Base-by-base conservation (phyloP, 768 basidiomycete genomes). In the Hygrophorus pudorinus region DNA sequence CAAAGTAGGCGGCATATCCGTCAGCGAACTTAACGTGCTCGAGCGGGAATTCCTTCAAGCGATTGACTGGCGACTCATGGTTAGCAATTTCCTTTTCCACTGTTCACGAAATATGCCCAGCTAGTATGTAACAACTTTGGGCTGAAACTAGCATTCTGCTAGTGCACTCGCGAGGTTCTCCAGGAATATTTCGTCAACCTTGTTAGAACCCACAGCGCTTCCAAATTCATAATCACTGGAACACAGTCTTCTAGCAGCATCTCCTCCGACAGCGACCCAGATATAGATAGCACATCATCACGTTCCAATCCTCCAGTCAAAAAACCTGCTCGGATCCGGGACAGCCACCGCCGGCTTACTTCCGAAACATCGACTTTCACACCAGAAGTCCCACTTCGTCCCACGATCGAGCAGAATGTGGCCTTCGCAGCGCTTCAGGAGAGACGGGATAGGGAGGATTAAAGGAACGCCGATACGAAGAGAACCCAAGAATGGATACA, bases 181-280 rank as follows among this genome's bases (percentile, higher is more conserved):
- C 87, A 96, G 63, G 81, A 89, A 56, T 97, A 94, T 65, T 96
- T 94, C 69, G 71, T 86, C 66, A 94, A 87, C 59, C 85, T 97
- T 57, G 85, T 92, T 47, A 78, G 85, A 45, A 88, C 89, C 9
- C 84, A 93, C 60, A 83, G 78, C 59, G 65, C 65, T 17, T 78
- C 76, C 48, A 64, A 61, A 46, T 86, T 71, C 56, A 61, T 66
- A 49, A 71, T 83, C 54, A 61, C 61, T 28, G 75, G 76, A 16
- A 56, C 67, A 32, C 60, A 67, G 44, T 65, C 68, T 24, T 60
- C 65, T 32, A 56, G 54, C 27, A 61, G 59, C 50, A 53, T 59
- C 18, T 70, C 70, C 5, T 66, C 65, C 41, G 76, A 78, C 53
- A 78, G 76, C 59, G 76, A 80, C n/a, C n/a, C n/a, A n/a, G n/a